These are phyloP conservation scores for Neofusicoccum sp. DNA, from an alignment of 2,329 filamentous ascomycete genomes.

Conservation along the genomic window DNA sequence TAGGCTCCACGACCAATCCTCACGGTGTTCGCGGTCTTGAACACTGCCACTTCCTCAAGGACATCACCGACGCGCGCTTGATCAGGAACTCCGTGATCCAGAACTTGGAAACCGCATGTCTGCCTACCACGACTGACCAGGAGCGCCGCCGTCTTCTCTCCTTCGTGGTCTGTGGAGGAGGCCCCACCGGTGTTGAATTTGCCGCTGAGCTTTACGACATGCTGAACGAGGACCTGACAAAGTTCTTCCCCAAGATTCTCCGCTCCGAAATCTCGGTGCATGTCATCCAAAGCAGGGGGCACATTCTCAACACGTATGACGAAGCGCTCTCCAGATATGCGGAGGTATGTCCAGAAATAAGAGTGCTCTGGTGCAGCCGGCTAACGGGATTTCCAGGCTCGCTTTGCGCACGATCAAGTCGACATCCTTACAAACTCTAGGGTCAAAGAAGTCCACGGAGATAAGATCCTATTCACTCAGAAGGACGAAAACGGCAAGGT, in stretches of 20 bases:
- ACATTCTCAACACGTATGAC: conserved; percentile 98
- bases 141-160: conserved; percentile 85
- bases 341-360: conserved; percentile 50
- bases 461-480: conserved; percentile 88
- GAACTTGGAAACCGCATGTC: conserved; percentile 84
- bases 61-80: conserved; percentile 84
- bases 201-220: conserved; percentile 95
- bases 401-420: conserved; percentile 87
- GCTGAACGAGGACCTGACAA: conserved; percentile 86
- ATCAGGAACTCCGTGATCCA: conserved; percentile 86
- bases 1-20: conserved; percentile 81
- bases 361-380: background rate
- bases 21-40: conserved; percentile 95
- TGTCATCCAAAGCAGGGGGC: conserved; percentile 87
- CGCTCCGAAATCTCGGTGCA: conserved; percentile 98
- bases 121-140: conserved; percentile 88
- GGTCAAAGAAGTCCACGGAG: conserved; percentile 80
- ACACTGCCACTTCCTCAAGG: conserved; percentile 91
- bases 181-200: conserved; percentile 95
- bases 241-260: conserved; percentile 82
- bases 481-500: conserved; percentile 69
- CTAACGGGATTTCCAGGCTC: conserved; percentile 46
- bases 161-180: conserved; percentile 93
- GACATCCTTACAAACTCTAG: conserved; percentile 89
- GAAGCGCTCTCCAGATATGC: conserved; percentile 91